A percentile compares a stretch with the other conserved stretches of the same genome.
These are phyloP conservation scores for Ganoderma boninense DNA, from an alignment of 1,284 basidiomycete genomes.

Conservation along the genomic window DNA sequence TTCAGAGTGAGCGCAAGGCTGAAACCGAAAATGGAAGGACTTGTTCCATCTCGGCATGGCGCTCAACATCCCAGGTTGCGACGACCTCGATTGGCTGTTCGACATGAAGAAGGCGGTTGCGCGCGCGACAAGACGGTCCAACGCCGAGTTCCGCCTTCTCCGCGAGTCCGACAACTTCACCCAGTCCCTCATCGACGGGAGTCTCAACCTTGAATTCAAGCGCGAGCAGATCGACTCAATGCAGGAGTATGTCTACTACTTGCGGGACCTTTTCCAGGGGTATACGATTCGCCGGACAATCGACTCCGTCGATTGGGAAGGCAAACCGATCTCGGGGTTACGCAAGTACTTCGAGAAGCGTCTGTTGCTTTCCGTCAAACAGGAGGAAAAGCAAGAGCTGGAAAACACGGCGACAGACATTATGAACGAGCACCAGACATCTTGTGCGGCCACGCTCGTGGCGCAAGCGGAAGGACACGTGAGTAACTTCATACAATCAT, in stretches of 20 bases:
- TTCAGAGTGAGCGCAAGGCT: too few relatives aligned
- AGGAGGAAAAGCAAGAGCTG: background rate
- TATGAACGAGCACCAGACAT: background rate
- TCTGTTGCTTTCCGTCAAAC: background rate
- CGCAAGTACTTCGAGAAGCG: slow-evolving; percentile 1
- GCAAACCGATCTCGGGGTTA: background rate
- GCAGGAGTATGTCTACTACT: background rate
- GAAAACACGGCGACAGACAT: background rate
- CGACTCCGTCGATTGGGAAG: background rate
- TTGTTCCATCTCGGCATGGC: background rate
- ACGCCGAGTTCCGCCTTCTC: background rate
- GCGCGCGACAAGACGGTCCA: background rate
- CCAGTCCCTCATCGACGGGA: background rate
- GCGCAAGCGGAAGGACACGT: background rate
- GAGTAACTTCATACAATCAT: too few relatives aligned
- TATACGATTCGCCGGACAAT: background rate
- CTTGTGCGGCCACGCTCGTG: background rate
- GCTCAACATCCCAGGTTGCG: background rate
- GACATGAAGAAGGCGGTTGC: background rate
- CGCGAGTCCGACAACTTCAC: background rate
- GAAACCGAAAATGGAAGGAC: background rate
- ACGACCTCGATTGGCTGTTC: background rate
- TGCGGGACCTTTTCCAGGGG: background rate
- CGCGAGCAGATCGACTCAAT: background rate
- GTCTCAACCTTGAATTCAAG: background rate